These are phyloP conservation scores for Wickerhamiella cacticola DNA, from an alignment of 805 yeast species.

Conservation along the genomic window DNA sequence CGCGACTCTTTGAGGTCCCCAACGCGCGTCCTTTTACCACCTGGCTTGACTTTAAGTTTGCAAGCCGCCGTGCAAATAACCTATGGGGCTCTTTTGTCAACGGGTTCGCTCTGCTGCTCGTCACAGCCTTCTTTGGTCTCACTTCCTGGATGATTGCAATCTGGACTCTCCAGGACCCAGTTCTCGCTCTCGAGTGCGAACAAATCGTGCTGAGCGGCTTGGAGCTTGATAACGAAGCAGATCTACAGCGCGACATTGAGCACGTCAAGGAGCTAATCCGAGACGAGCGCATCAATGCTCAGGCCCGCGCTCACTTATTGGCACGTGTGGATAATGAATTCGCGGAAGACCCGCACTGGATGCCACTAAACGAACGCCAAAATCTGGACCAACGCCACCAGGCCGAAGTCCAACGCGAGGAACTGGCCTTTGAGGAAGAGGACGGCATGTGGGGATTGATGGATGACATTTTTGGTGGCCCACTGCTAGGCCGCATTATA, in stretches of 20 bases:
- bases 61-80: neutral
- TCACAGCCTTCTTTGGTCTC: neutral
- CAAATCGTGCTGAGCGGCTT: neutral
- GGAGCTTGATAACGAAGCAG: neutral
- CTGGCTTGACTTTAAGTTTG: neutral
- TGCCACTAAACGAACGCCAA: neutral
- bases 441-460: slow-evolving; percentile 6
- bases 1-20: neutral
- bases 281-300: neutral
- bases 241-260: neutral
- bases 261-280: neutral
- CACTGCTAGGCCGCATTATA: neutral
- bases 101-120: neutral
- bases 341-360: neutral
- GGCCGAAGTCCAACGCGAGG: neutral
- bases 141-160: slow-evolving; percentile 3
- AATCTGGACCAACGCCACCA: neutral
- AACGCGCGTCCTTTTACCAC: neutral
- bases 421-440: neutral
- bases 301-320: neutral
- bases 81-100: neutral
- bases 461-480: slow-evolving; percentile 8
- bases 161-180: slow-evolving; percentile 9
- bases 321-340: neutral
- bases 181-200: neutral